A percentile compares a stretch with the other conserved stretches of the same genome.
phyloP scores from a whole-genome alignment of 2,329 filamentous ascomycete species.

The Moelleriella libera region DNA sequence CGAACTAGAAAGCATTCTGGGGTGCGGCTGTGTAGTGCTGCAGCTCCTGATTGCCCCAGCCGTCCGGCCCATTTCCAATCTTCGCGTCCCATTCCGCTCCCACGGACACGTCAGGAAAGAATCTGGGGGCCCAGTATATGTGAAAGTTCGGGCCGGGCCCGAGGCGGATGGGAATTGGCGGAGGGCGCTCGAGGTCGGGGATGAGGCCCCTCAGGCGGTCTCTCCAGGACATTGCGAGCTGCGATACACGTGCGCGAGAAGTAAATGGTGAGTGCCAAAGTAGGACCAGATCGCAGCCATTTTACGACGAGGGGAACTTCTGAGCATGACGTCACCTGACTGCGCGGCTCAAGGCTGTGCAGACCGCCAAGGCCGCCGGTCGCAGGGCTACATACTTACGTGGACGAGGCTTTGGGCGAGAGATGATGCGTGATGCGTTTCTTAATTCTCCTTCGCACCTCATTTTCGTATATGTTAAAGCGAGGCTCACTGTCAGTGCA shows the following conservation, averaged over 20 bases:
- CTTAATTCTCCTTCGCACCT: no score
- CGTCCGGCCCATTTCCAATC: slow-evolving; percentile 38
- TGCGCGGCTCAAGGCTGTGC: no score
- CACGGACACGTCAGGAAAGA: slow-evolving; percentile 30
- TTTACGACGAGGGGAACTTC: neutral
- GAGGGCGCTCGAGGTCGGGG: slow-evolving; percentile 14
- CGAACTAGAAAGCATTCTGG: slow-evolving; percentile 36
- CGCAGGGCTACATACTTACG: no score
- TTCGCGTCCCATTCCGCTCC: slow-evolving; percentile 38
- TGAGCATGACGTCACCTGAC: neutral
- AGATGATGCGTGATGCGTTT: no score
- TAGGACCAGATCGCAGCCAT: neutral
- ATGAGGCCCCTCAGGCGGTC: slow-evolving; percentile 23
- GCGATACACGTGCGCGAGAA: neutral
- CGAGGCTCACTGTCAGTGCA: no score
- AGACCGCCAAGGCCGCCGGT: no score
- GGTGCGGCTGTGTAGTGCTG: slow-evolving; percentile 38
- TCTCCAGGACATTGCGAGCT: slow-evolving; percentile 18
- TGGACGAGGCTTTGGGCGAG: no score
- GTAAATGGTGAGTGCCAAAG: neutral
- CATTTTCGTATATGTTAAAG: no score
- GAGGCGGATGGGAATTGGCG: slow-evolving; percentile 6
- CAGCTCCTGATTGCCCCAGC: slow-evolving; percentile 48
- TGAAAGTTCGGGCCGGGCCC: slow-evolving; percentile 4
- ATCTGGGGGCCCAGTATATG: slow-evolving; percentile 38